Conservation (phyloP, 2,329 filamentous ascomycete species). For the Aureobasidium sp. region DNA sequence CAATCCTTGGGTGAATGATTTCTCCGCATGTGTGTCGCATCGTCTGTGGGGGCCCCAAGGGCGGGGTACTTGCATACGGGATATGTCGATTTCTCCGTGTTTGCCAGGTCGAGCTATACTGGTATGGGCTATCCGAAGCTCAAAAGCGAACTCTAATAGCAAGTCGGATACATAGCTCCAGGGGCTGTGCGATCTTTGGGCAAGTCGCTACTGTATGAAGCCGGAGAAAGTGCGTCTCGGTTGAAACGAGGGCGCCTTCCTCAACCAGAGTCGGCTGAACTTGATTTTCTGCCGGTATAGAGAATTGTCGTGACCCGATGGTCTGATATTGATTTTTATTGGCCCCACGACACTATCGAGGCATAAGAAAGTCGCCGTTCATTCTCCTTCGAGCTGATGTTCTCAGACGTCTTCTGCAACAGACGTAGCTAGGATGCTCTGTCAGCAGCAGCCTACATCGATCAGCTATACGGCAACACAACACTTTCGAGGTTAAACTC, state of each 20-base stretch:
- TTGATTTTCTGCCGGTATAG: neutral
- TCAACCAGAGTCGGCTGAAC: neutral
- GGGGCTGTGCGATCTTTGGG: neutral
- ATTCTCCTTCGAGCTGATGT: no score
- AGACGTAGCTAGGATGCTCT: no score
- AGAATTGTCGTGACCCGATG: neutral
- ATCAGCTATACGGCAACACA: no score
- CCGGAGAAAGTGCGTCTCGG: neutral
- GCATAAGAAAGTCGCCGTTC: no score
- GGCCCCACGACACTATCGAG: no score
- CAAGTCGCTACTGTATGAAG: neutral
- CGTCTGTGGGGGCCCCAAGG: neutral
- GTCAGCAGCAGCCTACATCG: no score
- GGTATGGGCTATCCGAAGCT: no score
- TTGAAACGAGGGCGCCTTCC: neutral
- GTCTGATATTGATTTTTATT: no score
- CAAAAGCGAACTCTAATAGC: neutral
- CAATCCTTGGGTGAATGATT: neutral
- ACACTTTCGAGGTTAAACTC: no score
- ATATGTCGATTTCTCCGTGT: neutral
- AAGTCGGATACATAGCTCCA: neutral
- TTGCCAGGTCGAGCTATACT: neutral
- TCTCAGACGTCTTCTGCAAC: no score
- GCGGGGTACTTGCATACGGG: constrained; percentile 1
- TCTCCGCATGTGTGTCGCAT: neutral